phyloP scores from a whole-genome alignment of 352 stramenopile species.

The Globisporangium okanoganense region DNA sequence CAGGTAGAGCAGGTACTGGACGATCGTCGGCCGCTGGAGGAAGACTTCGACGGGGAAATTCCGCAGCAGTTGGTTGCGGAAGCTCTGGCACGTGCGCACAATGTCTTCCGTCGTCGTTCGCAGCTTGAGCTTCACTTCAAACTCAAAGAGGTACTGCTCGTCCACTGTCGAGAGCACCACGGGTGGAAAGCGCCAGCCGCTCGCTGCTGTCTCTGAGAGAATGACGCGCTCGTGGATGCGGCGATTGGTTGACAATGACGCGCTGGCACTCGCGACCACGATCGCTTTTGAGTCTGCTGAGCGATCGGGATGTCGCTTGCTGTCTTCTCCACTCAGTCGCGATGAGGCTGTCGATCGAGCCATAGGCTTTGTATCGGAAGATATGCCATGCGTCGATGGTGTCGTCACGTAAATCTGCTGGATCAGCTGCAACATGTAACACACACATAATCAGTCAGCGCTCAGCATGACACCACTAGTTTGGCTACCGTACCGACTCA shows the following conservation, averaged over 20 bases:
- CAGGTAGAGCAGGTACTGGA: conserved; percentile 64
- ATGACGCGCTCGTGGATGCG: neutral
- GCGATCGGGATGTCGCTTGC: neutral
- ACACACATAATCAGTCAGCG: neutral
- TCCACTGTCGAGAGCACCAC: conserved; percentile 53
- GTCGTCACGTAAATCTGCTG: conserved; percentile 35
- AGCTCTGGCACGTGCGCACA: conserved; percentile 41
- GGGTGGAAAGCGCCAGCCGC: conserved; percentile 54
- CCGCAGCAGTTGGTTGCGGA: conserved; percentile 51
- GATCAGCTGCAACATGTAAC: conserved; percentile 23
- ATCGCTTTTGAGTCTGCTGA: conserved; percentile 3
- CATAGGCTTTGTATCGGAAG: neutral
- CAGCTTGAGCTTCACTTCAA: conserved; percentile 68
- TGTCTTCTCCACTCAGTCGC: neutral
- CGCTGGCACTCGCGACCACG: neutral
- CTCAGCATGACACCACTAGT: neutral
- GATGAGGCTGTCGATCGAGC: neutral
- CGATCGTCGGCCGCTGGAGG: conserved; percentile 49
- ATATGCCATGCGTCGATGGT: neutral
- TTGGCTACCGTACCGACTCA: conserved; percentile 5
- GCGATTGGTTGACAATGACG: neutral
- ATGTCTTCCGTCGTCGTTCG: conserved; percentile 42
- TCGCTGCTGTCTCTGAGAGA: conserved; percentile 1
- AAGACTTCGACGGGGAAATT: conserved; percentile 72
- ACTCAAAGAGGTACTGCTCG: conserved; percentile 76